Evolutionary conservation across 2,329 filamentous ascomycete species (phyloP).

Genomic region (Penicillium sumatraense): DNA sequence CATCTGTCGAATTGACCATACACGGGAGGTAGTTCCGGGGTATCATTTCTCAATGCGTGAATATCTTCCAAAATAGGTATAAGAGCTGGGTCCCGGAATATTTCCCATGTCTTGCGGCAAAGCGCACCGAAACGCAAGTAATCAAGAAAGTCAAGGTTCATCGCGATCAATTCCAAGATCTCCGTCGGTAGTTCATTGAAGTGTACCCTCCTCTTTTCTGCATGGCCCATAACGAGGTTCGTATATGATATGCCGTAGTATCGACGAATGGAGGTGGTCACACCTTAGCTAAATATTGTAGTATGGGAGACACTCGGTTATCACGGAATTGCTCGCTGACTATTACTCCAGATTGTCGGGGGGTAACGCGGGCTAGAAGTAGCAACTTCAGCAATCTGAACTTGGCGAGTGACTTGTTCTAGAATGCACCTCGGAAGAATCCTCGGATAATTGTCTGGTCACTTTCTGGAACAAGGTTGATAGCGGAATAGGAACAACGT

Average conservation of each 20-base stretch:
- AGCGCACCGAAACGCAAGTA: constrained; percentile 14
- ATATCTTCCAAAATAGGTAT: constrained; percentile 1
- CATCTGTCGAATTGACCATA: not conserved
- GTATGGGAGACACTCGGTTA: not conserved
- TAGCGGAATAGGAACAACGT: no score
- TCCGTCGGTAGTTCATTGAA: constrained; percentile 4
- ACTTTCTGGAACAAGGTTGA: no score
- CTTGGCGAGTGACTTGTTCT: not conserved
- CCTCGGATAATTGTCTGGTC: no score
- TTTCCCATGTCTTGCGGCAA: constrained; percentile 8
- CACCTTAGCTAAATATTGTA: not conserved
- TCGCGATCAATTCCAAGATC: constrained; percentile 12
- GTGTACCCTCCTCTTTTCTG: not conserved
- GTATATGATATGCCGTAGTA: not conserved
- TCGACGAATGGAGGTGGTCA: not conserved
- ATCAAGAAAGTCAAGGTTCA: constrained; percentile 11
- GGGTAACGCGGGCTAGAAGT: not conserved
- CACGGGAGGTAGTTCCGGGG: not conserved
- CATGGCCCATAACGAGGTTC: not conserved
- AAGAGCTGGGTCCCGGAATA: constrained; percentile 3
- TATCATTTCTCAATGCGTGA: not conserved
- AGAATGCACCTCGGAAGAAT: no score
- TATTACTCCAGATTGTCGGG: not conserved
- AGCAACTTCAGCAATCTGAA: not conserved
- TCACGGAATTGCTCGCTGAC: not conserved